Percentiles rank a stretch among this genome's conserved stretches.
These are phyloP conservation scores for Phytophthora idaei DNA, from an alignment of 352 stramenopile genomes.

Conservation along the genomic window DNA sequence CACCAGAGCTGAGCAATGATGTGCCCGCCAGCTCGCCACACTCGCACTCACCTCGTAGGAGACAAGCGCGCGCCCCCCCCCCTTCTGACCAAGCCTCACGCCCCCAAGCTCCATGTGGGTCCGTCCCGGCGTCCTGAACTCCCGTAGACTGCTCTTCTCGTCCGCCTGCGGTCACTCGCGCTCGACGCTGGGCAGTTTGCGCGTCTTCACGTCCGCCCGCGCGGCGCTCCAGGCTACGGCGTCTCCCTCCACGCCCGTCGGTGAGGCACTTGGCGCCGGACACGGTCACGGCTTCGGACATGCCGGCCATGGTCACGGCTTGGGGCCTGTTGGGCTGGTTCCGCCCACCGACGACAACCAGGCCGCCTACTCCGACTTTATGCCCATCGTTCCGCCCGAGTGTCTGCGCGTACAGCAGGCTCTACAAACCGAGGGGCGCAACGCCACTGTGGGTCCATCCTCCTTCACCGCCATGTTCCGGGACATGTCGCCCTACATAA, in stretches of 20 bases:
- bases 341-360: constrained; percentile 22
- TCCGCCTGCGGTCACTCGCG: constrained; percentile 24
- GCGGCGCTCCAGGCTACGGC: constrained; percentile 19
- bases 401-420: constrained; percentile 72
- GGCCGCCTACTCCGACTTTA: constrained; percentile 52
- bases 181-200: constrained; percentile 29
- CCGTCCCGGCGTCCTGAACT: constrained; percentile 20
- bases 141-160: constrained; percentile 35
- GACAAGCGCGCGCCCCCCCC: neutral
- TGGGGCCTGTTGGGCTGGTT: constrained; percentile 1
- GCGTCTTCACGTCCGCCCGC: constrained; percentile 38
- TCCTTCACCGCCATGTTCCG: constrained; percentile 94
- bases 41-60: constrained; percentile 17
- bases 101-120: constrained; percentile 27
- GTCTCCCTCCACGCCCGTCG: constrained; percentile 14
- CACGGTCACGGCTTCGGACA: constrained; percentile 3
- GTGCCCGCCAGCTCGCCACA: constrained; percentile 18
- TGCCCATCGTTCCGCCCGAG: constrained; percentile 77
- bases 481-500: constrained; percentile 97
- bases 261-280: constrained; percentile 17
- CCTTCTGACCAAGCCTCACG: constrained; percentile 12
- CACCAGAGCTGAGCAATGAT: constrained; percentile 17
- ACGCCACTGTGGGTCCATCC: constrained; percentile 41
- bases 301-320: constrained; percentile 3
- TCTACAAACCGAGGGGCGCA: constrained; percentile 5